A percentile compares a stretch with the other conserved stretches of the same genome.
Evolutionary conservation across 1,139 yeast species (phyloP).

Genomic region (Sugiyamaella sp.): DNA sequence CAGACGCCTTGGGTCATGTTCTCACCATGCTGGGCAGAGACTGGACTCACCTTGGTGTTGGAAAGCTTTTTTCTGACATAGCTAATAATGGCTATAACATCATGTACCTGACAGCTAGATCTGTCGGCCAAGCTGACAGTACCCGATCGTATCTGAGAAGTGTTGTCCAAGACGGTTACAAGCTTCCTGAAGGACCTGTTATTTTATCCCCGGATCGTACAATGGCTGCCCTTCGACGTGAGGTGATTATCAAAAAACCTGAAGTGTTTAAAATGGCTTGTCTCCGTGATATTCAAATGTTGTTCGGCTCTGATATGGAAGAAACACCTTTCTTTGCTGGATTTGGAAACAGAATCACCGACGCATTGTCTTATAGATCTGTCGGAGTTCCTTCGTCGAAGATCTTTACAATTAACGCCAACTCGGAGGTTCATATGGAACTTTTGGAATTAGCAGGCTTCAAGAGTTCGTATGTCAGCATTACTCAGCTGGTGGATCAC

Average conservation of each 20-base stretch:
- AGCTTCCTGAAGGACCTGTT: constrained; percentile 89
- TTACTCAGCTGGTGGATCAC: constrained; percentile 94
- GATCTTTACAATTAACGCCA: constrained; percentile 93
- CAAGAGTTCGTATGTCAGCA: constrained; percentile 81
- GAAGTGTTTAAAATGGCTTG: constrained; percentile 99
- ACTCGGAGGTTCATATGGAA: constrained; percentile 98
- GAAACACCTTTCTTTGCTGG: constrained; percentile 94
- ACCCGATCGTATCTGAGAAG: constrained; percentile 83
- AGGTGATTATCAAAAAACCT: constrained; percentile 91
- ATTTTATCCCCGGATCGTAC: constrained; percentile 95
- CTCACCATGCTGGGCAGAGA: constrained; percentile 92
- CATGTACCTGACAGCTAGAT: constrained; percentile 89
- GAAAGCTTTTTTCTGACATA: constrained; percentile 85
- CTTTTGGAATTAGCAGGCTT: constrained; percentile 91
- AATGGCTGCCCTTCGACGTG: constrained; percentile 90
- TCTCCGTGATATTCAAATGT: constrained; percentile 76
- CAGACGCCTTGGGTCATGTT: constrained; percentile 97
- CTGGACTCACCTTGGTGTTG: constrained; percentile 98
- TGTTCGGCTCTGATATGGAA: constrained; percentile 46
- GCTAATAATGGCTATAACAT: constrained; percentile 86
- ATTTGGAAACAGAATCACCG: constrained; percentile 95
- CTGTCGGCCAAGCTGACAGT: constrained; percentile 94
- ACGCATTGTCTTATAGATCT: constrained; percentile 91
- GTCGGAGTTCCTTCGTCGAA: constrained; percentile 95
- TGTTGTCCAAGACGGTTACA: constrained; percentile 72